Evolutionary conservation across 1,139 yeast species (phyloP).

Genomic region (Citeromyces siamensis): DNA sequence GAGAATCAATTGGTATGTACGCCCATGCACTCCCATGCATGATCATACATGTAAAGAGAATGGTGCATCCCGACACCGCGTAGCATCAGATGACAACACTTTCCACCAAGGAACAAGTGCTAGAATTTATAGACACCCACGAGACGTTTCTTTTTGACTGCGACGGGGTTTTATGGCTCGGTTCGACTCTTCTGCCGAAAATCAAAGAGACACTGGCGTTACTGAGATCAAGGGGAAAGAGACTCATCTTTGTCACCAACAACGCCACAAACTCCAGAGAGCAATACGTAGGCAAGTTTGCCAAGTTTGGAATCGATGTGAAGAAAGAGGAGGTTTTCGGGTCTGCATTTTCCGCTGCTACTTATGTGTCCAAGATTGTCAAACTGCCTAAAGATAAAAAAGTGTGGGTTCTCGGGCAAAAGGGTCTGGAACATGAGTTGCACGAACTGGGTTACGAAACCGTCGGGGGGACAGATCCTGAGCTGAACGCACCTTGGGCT

Average conservation of each 20-base stretch:
- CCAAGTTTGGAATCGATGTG: slow-evolving; percentile 55
- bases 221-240: slow-evolving; percentile 41
- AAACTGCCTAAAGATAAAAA: slow-evolving; percentile 58
- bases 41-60: too few species aligned
- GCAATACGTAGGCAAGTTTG: slow-evolving; percentile 67
- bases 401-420: slow-evolving; percentile 79
- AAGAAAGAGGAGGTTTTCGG: slow-evolving; percentile 74
- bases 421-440: slow-evolving; percentile 70
- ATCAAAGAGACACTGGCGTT: slow-evolving; percentile 54
- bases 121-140: slow-evolving; percentile 42
- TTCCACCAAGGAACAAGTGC: slow-evolving; percentile 31
- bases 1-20: too few species aligned
- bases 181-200: slow-evolving; percentile 59
- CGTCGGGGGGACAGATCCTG: slow-evolving; percentile 60
- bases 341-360: slow-evolving; percentile 84
- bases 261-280: slow-evolving; percentile 84
- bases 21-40: too few species aligned
- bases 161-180: slow-evolving; percentile 92
- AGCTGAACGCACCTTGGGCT: slow-evolving; percentile 24
- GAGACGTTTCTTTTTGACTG: slow-evolving; percentile 88
- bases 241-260: slow-evolving; percentile 82
- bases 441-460: slow-evolving; percentile 52
- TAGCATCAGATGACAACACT: too few species aligned
- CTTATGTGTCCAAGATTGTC: slow-evolving; percentile 68
- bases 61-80: too few species aligned